A percentile compares a stretch with the other conserved stretches of the same genome.
Conservation (phyloP, 768 basidiomycete species). For the Tulasnella sp. region DNA sequence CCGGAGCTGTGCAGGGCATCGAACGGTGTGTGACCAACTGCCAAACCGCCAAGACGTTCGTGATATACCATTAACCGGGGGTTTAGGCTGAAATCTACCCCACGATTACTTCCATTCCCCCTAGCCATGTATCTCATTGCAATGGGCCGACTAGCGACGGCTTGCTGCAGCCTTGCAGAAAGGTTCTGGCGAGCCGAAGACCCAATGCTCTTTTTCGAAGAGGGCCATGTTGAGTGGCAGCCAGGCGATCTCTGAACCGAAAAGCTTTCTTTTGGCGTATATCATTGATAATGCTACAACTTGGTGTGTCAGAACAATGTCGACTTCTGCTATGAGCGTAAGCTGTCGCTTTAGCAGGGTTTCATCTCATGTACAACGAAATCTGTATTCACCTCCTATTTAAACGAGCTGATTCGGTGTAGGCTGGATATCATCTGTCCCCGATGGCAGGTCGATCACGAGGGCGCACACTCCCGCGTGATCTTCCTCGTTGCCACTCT, state of each 20-base stretch:
- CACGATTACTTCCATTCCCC: neutral
- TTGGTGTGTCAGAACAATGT: constrained; percentile 93
- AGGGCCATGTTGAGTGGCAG: constrained; percentile 81
- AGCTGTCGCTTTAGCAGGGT: neutral
- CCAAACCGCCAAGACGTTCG: no score
- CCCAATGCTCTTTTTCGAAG: constrained; percentile 50
- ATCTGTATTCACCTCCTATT: constrained; percentile 54
- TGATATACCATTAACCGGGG: no score
- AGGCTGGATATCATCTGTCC: constrained; percentile 91
- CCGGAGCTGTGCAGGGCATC: no score
- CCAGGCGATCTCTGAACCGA: constrained; percentile 64
- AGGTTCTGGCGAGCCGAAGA: constrained; percentile 58
- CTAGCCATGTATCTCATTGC: neutral
- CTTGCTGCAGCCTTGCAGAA: constrained; percentile 51
- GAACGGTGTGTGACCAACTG: no score
- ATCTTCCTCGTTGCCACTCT: constrained; percentile 27
- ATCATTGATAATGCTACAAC: constrained; percentile 88
- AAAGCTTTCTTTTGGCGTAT: constrained; percentile 84
- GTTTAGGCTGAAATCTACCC: constrained; percentile 3
- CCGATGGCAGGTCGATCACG: constrained; percentile 93
- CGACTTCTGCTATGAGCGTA: constrained; percentile 46
- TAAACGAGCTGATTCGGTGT: constrained; percentile 78
- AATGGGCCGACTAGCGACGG: constrained; percentile 53
- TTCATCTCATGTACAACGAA: neutral
- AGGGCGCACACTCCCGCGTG: constrained; percentile 62